Conservation (phyloP, 192 early-diverging fungal species). For the Coemansia sp. region DNA sequence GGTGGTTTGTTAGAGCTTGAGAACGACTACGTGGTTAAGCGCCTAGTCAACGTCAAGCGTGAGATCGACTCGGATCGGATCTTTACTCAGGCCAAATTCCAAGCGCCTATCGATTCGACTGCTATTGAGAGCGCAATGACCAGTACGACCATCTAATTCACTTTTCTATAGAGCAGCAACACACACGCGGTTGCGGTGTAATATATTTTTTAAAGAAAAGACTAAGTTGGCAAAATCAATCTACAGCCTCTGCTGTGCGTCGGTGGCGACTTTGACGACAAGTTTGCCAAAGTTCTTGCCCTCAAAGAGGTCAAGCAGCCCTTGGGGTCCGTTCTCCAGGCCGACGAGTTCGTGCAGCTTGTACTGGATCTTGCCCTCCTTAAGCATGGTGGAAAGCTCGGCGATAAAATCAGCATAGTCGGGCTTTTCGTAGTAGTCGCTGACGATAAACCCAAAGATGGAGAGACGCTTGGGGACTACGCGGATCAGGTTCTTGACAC, state of each 20-base stretch:
- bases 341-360: slow-evolving; percentile 60
- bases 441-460: slow-evolving; percentile 66
- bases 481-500: slow-evolving; percentile 58
- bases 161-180: not conserved
- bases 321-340: slow-evolving; percentile 61
- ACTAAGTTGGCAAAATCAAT: not conserved
- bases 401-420: slow-evolving; percentile 55
- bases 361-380: slow-evolving; percentile 62
- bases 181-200: not conserved
- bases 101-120: slow-evolving; percentile 49
- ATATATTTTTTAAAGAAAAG: not conserved
- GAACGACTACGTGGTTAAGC: slow-evolving; percentile 64
- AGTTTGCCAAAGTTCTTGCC: slow-evolving; percentile 72
- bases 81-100: slow-evolving; percentile 76
- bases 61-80: slow-evolving; percentile 67
- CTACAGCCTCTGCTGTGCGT: slow-evolving; percentile 11
- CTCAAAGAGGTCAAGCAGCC: slow-evolving; percentile 58
- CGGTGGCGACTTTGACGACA: slow-evolving; percentile 51
- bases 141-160: not conserved
- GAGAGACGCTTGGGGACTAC: slow-evolving; percentile 58
- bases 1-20: slow-evolving; percentile 58
- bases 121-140: slow-evolving; percentile 20
- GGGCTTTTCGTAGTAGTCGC: slow-evolving; percentile 48
- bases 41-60: slow-evolving; percentile 67
- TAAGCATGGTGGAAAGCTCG: slow-evolving; percentile 56